Evolutionary conservation across 345 rosid genomes (phyloP).

Genomic region (Clausena lansium): DNA sequence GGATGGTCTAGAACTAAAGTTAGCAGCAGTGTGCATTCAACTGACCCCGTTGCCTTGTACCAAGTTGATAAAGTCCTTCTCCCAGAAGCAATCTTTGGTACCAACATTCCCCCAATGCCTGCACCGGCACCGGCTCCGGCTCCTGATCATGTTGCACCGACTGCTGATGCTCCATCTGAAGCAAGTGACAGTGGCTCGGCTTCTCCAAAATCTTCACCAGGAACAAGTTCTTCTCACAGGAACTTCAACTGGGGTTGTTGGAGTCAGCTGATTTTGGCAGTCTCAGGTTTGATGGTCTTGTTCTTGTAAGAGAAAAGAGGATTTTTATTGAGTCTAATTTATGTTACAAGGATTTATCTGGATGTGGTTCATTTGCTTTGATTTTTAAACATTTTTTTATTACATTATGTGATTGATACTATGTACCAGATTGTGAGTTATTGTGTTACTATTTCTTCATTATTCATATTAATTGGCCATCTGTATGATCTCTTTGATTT

Average conservation of each 20-base stretch:
- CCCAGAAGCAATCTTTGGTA: conserved; percentile 87
- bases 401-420: conserved; percentile 16
- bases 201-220: conserved; percentile 37
- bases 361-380: conserved; percentile 18
- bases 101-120: conserved; percentile 81
- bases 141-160: conserved; percentile 29
- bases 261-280: conserved; percentile 39
- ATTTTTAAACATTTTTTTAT: conserved; percentile 31
- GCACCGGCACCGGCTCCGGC: conserved; percentile 89
- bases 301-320: conserved; percentile 41
- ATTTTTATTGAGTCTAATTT: conserved; percentile 15
- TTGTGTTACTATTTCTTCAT: conserved; percentile 3
- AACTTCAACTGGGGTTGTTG: conserved; percentile 27
- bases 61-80: conserved; percentile 75
- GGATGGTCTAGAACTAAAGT: conserved; percentile 81
- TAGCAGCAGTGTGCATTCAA: conserved; percentile 73
- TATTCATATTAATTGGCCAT: not conserved
- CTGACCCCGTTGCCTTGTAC: conserved; percentile 80
- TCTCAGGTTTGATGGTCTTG: conserved; percentile 45
- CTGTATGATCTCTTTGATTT: not conserved
- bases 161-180: conserved; percentile 68
- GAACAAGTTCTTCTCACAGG: conserved; percentile 40
- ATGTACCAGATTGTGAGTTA: conserved; percentile 15
- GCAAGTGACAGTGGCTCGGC: conserved; percentile 18
- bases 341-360: conserved; percentile 12